Evolutionary conservation across 805 yeast genomes (phyloP).

Genomic region (Spathaspora passalidarum): DNA sequence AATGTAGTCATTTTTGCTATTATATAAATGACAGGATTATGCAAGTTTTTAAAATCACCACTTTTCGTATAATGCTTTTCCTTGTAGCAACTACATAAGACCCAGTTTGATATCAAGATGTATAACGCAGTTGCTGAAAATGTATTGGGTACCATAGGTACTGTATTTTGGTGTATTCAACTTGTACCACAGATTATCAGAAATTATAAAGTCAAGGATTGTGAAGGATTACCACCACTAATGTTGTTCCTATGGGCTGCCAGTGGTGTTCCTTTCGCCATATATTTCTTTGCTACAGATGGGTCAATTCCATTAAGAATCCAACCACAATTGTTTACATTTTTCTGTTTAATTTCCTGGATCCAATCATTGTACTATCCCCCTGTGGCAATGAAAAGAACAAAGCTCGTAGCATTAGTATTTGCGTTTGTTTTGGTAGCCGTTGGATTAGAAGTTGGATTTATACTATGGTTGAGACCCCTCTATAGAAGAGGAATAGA

Average conservation of each 20-base stretch:
- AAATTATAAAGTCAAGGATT: conserved; percentile 72
- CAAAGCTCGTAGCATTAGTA: conserved; percentile 34
- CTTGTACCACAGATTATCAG: conserved; percentile 78
- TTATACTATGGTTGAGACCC: conserved; percentile 66
- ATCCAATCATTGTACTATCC: conserved; percentile 64
- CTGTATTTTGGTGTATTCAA: conserved; percentile 91
- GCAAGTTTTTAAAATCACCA: neutral
- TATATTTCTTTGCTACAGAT: conserved; percentile 72
- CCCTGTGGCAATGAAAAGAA: conserved; percentile 45
- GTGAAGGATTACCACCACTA: conserved; percentile 82
- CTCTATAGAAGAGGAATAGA: conserved; percentile 45
- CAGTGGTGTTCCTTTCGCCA: conserved; percentile 79
- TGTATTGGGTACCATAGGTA: conserved; percentile 83
- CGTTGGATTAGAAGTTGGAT: conserved; percentile 65
- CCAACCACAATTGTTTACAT: conserved; percentile 83
- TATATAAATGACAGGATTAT: neutral
- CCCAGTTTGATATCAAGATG: neutral
- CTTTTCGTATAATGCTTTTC: neutral
- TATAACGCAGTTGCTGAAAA: conserved; percentile 52
- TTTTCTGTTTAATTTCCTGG: conserved; percentile 68
- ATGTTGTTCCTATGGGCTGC: conserved; percentile 82
- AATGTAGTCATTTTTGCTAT: neutral
- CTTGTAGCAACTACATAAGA: neutral
- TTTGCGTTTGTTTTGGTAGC: conserved; percentile 40
- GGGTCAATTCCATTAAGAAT: conserved; percentile 76